Base-by-base conservation (phyloP, 1,284 basidiomycete genomes). In the Papiliotrema nemorosa region DNA sequence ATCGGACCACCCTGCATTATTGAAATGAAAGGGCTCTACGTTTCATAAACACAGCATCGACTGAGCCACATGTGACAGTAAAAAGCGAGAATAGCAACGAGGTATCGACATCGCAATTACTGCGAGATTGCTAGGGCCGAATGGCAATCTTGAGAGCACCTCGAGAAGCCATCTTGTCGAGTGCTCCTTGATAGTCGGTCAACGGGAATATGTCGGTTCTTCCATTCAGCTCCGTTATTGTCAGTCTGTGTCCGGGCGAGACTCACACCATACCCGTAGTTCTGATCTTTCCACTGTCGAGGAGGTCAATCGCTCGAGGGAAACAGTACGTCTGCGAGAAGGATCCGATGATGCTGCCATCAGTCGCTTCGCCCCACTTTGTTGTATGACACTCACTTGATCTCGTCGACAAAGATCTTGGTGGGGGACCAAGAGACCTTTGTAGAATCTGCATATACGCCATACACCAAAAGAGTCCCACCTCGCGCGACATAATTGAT, bases 261-360 rank as follows among this genome's bases (percentile, higher is more conserved):
- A 84, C 35, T 38, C 21, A 44, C 51, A 77, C 88, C 85, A 91
- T 88, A 40, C 88, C 88, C 72, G 87, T 85, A 40, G 87, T 83
- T 49, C 79, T 83, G 67, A 92, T 78, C 76, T 88, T 90, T 27
- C 87, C 86, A 62, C 82, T 84, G 66, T 91, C 88, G 50, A 91
- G 81, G 69, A 90, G 89, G n/a, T 84, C 84, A 43, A 92, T 82
- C 6, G 89, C 87, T 41, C 89, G 84, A 49, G 88, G 87, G 81
- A 92, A 90, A 76, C 88, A 90, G 75, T 82, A 82, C 7, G 83
- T 85, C 67, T 90, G 88, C 10, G 87, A 84, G 76, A 90, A 90
- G 2, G 87, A 90, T 29, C 87, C 87, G 59, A 90, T 85, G 64
- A 90, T 88, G 47, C 85, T 86, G 56, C 22, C 12, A n/a, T 25